Evolutionary conservation across 345 rosid genomes (phyloP).

Genomic region (Toxicodendron radicans): DNA sequence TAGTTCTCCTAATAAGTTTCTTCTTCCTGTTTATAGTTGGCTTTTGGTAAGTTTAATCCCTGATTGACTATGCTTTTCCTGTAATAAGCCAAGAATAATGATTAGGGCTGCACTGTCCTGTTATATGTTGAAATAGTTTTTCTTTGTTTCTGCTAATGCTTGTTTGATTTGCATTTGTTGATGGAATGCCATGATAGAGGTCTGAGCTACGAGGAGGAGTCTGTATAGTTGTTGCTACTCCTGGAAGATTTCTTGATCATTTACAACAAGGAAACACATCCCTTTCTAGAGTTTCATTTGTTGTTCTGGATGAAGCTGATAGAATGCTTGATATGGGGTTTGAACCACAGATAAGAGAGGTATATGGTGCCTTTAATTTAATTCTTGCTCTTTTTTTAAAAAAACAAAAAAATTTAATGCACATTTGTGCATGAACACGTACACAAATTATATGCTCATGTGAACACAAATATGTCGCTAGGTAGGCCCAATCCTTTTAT

Average conservation of each 20-base stretch:
- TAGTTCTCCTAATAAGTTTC: background rate
- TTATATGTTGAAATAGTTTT: background rate
- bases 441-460: background rate
- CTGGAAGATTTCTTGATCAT: conserved; percentile 46
- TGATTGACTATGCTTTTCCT: background rate
- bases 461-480: background rate
- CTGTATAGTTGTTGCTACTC: conserved; percentile 43
- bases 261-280: conserved; percentile 41
- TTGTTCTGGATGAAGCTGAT: conserved; percentile 49
- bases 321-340: conserved; percentile 54
- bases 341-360: conserved; percentile 48
- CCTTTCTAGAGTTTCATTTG: conserved; percentile 34
- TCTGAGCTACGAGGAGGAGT: conserved; percentile 37
- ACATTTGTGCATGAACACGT: background rate
- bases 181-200: conserved; percentile 24
- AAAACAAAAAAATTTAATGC: background rate
- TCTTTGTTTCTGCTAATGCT: conserved; percentile 1
- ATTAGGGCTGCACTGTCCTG: background rate
- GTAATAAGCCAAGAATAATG: background rate
- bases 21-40: background rate
- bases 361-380: conserved; percentile 12
- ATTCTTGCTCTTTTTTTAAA: background rate
- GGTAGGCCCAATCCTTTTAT: background rate
- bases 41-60: background rate
- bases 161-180: conserved; percentile 7